These are phyloP conservation scores for Pyrenochaeta sp. DNA, from an alignment of 2,329 filamentous ascomycete species.

Conservation along the genomic window DNA sequence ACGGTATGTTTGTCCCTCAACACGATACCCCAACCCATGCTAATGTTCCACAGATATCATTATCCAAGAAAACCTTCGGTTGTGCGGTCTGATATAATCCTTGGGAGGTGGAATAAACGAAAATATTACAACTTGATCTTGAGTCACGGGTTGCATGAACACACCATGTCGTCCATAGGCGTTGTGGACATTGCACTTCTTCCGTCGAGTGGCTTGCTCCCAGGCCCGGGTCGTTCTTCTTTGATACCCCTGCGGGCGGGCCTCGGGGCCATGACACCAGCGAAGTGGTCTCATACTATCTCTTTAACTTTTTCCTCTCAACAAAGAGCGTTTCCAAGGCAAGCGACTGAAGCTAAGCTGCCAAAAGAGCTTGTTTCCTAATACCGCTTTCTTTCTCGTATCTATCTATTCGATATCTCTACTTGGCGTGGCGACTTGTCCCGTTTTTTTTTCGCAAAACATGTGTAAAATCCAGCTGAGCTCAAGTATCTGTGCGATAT, in stretches of 20 bases:
- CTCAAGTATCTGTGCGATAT: slow-evolving; percentile 17
- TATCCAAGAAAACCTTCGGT: slow-evolving; percentile 97
- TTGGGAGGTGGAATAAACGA: slow-evolving; percentile 30
- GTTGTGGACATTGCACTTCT: slow-evolving; percentile 48
- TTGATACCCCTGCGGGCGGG: slow-evolving; percentile 47
- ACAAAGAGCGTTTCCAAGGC: slow-evolving; percentile 11
- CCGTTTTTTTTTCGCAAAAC: neutral
- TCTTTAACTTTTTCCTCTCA: slow-evolving; percentile 17
- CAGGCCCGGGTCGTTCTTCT: slow-evolving; percentile 40
- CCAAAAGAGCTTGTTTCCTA: slow-evolving; percentile 28
- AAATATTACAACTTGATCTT: slow-evolving; percentile 41
- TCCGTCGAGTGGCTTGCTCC: slow-evolving; percentile 42
- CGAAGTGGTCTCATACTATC: slow-evolving; percentile 25
- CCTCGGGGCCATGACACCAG: slow-evolving; percentile 29
- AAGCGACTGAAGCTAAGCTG: slow-evolving; percentile 5
- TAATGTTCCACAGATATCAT: slow-evolving; percentile 83
- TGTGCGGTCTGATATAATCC: slow-evolving; percentile 92
- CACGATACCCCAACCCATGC: slow-evolving; percentile 20
- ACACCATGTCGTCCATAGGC: slow-evolving; percentile 46
- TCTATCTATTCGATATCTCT: slow-evolving; percentile 12
- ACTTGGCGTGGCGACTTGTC: slow-evolving; percentile 1
- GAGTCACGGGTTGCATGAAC: slow-evolving; percentile 48
- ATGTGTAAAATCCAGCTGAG: slow-evolving; percentile 8
- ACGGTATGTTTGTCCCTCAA: slow-evolving; percentile 69
- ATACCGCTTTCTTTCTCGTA: slow-evolving; percentile 24